These are phyloP conservation scores for Elaeis oleifera DNA, from an alignment of 202 grass and related monocot genomes.

Conservation along the genomic window DNA sequence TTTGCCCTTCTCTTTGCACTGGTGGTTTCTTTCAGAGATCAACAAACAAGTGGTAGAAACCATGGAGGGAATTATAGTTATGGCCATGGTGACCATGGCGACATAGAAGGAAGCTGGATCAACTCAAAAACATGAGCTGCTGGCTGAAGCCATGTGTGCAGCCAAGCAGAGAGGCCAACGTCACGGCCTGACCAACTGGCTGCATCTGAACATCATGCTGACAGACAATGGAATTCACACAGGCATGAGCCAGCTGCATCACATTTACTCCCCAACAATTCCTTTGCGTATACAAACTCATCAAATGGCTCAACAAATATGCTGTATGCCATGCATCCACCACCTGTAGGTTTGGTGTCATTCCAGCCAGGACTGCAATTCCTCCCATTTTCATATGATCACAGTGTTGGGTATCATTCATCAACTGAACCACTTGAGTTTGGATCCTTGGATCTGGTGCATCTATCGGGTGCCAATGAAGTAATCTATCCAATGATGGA, in stretches of 20 bases:
- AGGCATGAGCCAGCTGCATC: constrained; percentile 40
- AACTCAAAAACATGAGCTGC: constrained; percentile 45
- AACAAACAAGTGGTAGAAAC: constrained; percentile 55
- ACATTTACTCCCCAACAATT: constrained; percentile 8
- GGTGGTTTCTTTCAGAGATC: constrained; percentile 53
- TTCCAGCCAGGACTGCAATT: constrained; percentile 20
- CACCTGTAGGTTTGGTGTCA: constrained; percentile 22
- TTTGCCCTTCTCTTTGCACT: constrained; percentile 27
- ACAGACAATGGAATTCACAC: constrained; percentile 46
- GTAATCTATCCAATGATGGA: too few species aligned
- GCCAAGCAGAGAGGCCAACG: constrained; percentile 41
- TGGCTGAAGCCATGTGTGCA: constrained; percentile 35
- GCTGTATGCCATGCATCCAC: constrained; percentile 38
- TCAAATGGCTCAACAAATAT: constrained; percentile 34
- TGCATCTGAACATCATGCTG: constrained; percentile 37
- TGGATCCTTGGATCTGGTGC: constrained; percentile 51
- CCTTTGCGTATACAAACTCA: constrained; percentile 37
- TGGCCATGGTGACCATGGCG: constrained; percentile 33
- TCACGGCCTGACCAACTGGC: constrained; percentile 37
- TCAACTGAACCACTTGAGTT: constrained; percentile 52
- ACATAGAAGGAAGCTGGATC: constrained; percentile 68
- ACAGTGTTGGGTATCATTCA: constrained; percentile 27
- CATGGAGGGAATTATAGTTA: constrained; percentile 48
- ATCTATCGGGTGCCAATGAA: constrained; percentile 25
- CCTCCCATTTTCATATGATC: constrained; percentile 39